phyloP scores from a whole-genome alignment of 2,329 filamentous ascomycete species.

The Cytospora chrysosperma region DNA sequence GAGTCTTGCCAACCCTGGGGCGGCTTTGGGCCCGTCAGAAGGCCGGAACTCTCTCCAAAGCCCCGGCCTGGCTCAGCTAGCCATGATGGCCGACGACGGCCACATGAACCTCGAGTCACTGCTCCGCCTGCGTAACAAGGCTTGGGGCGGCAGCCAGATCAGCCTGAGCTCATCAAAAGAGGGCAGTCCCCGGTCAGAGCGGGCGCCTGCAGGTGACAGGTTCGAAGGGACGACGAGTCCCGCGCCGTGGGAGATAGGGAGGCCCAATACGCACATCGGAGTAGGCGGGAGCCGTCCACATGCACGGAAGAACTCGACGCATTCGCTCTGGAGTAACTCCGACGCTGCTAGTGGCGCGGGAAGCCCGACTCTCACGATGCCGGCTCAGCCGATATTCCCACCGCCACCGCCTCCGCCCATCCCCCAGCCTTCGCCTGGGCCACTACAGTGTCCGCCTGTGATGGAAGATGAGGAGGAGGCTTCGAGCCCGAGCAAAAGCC shows the following conservation, averaged over 20 bases:
- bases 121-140: constrained; percentile 68
- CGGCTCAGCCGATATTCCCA: constrained; percentile 29
- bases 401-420: constrained; percentile 28
- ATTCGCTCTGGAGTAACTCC: constrained; percentile 50
- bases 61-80: constrained; percentile 75
- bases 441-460: constrained; percentile 38
- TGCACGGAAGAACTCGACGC: constrained; percentile 47
- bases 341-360: constrained; percentile 46
- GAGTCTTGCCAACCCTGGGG: constrained; percentile 60
- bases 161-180: constrained; percentile 63
- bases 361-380: constrained; percentile 51
- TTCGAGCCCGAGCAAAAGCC: constrained; percentile 28
- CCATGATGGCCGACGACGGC: constrained; percentile 63
- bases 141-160: constrained; percentile 79
- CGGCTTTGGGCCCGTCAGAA: constrained; percentile 33
- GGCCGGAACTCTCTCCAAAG: constrained; percentile 59
- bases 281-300: constrained; percentile 31
- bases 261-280: constrained; percentile 26
- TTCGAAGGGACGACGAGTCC: constrained; percentile 46
- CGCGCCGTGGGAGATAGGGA: constrained; percentile 35
- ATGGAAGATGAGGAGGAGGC: constrained; percentile 40
- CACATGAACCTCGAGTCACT: constrained; percentile 74
- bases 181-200: constrained; percentile 50
- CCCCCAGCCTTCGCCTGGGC: constrained; percentile 28
- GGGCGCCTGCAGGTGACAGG: constrained; percentile 36